phyloP scores from a whole-genome alignment of 2,329 filamentous ascomycete species.

The Sporothrix sp. region DNA sequence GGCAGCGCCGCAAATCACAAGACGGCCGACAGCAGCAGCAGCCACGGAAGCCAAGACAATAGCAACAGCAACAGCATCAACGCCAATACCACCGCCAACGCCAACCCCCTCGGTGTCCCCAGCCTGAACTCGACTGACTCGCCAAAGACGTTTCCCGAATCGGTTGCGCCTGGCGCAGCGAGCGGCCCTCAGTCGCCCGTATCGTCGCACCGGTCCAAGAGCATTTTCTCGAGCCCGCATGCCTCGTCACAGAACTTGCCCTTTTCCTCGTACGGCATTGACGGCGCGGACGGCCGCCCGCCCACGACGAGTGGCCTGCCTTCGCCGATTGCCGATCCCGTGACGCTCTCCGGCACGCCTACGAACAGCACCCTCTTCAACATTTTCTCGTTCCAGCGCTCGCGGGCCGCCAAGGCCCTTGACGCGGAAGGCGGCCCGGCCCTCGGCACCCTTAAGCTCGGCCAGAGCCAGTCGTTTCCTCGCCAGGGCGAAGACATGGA shows the following conservation, averaged over 20 bases:
- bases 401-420: constrained; percentile 49
- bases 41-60: constrained; percentile 4
- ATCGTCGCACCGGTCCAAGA: constrained; percentile 48
- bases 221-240: constrained; percentile 52
- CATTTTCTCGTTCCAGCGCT: constrained; percentile 52
- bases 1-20: constrained; percentile 1
- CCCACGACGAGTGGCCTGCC: constrained; percentile 29
- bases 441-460: constrained; percentile 58
- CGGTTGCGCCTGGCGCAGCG: neutral
- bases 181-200: constrained; percentile 50
- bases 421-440: constrained; percentile 52
- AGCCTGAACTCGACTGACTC: neutral
- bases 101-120: neutral
- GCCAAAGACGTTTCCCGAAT: constrained; percentile 5
- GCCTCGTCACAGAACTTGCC: constrained; percentile 49
- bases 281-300: constrained; percentile 36
- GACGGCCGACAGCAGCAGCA: constrained; percentile 6
- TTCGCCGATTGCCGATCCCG: constrained; percentile 29
- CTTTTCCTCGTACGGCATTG: constrained; percentile 39
- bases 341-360: constrained; percentile 13
- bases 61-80: neutral
- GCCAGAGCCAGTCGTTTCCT: constrained; percentile 71
- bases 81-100: neutral
- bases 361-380: constrained; percentile 33
- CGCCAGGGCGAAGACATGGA: constrained; percentile 48